These are phyloP conservation scores for Saccharomycopsis fermentans DNA, from an alignment of 805 yeast genomes.

Conservation along the genomic window DNA sequence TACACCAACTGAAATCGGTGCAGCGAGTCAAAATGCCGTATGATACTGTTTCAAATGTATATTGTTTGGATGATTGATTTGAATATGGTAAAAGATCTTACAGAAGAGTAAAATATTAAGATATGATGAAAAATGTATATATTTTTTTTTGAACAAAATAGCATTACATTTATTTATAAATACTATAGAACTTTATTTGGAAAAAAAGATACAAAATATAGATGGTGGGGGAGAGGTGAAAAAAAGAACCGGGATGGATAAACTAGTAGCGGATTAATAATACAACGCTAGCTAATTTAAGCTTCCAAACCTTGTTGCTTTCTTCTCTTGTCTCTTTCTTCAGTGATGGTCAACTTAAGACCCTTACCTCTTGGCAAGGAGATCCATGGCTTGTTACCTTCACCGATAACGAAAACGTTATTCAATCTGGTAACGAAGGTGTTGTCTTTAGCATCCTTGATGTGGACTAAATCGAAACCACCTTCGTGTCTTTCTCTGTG, in stretches of 20 bases:
- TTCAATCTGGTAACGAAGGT: conserved; percentile 88
- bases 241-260: neutral
- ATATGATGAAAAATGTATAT: neutral
- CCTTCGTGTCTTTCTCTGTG: conserved; percentile 98
- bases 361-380: conserved; percentile 99
- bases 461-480: conserved; percentile 95
- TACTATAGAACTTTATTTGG: conserved; percentile 3
- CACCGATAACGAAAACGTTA: conserved; percentile 93
- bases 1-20: neutral
- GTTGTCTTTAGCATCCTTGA: conserved; percentile 92
- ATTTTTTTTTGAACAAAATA: conserved; percentile 2
- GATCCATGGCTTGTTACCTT: conserved; percentile 88
- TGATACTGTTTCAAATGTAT: too few relatives aligned
- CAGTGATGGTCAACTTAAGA: conserved; percentile 89
- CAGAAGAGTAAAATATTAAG: neutral
- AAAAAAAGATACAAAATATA: conserved; percentile 1
- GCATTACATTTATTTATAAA: conserved; percentile 3
- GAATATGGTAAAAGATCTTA: too few relatives aligned
- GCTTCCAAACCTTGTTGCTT: conserved; percentile 51
- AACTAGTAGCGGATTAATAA: neutral
- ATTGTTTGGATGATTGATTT: too few relatives aligned
- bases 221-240: neutral
- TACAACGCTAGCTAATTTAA: conserved; percentile 2
- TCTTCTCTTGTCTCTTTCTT: conserved; percentile 98
- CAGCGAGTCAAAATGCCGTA: neutral